Evolutionary conservation across 2,329 filamentous ascomycete species (phyloP).

Genomic region (Calonectria pseudoreteaudii): DNA sequence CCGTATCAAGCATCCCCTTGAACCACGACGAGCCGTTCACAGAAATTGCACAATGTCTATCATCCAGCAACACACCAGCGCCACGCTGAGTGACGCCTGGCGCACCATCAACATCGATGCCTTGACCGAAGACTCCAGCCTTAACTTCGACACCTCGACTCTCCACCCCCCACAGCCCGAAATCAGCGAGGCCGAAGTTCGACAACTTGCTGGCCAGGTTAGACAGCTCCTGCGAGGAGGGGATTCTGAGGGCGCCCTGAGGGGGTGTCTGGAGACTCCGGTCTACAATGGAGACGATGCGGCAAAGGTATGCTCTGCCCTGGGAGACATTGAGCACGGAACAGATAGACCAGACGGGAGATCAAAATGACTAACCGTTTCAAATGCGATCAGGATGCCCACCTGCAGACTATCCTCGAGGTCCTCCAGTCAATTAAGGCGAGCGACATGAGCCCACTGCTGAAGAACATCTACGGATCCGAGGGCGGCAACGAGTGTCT

Average conservation of each 20-base stretch:
- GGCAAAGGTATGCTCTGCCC: slow-evolving; percentile 62
- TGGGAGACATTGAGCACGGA: not conserved
- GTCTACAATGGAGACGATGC: slow-evolving; percentile 75
- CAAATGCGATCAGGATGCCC: slow-evolving; percentile 73
- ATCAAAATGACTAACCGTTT: slow-evolving; percentile 15
- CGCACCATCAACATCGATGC: slow-evolving; percentile 96
- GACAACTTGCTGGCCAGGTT: slow-evolving; percentile 82
- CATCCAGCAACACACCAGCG: slow-evolving; percentile 72
- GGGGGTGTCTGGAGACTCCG: slow-evolving; percentile 85
- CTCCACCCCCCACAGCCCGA: slow-evolving; percentile 83
- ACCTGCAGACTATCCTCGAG: slow-evolving; percentile 89
- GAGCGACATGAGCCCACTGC: slow-evolving; percentile 91
- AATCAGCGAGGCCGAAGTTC: slow-evolving; percentile 81
- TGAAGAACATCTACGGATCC: slow-evolving; percentile 82
- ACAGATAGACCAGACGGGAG: not conserved
- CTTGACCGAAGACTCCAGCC: slow-evolving; percentile 87
- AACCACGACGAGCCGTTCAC: not conserved
- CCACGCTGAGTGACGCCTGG: slow-evolving; percentile 73
- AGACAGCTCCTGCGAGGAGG: slow-evolving; percentile 88
- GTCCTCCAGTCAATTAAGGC: slow-evolving; percentile 97
- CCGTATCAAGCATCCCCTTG: slow-evolving; percentile 13
- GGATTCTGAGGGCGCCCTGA: slow-evolving; percentile 87
- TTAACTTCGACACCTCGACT: slow-evolving; percentile 91
- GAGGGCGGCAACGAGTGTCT: slow-evolving; percentile 86
- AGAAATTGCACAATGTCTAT: slow-evolving; percentile 63